Conservation (phyloP, 306 rosid species). For the Lagenaria siceraria region DNA sequence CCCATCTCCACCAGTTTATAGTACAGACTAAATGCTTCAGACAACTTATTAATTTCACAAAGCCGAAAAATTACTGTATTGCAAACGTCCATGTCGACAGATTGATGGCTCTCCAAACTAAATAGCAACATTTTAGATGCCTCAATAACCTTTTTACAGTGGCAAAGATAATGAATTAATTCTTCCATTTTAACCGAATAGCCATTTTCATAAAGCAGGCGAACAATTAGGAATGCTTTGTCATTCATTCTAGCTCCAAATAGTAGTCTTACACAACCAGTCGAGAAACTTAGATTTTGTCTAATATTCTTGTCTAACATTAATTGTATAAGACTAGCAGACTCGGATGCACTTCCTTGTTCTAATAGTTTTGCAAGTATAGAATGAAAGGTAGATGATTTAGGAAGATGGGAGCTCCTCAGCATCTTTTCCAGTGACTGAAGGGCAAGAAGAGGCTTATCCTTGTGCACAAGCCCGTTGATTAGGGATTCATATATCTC, state of each 20-base stretch:
- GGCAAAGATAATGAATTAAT: conserved; percentile 37
- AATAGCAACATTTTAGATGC: conserved; percentile 47
- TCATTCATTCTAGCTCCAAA: conserved; percentile 35
- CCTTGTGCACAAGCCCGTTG: conserved; percentile 49
- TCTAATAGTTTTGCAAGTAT: conserved; percentile 50
- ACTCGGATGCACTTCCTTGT: conserved; percentile 38
- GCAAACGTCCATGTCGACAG: conserved; percentile 24
- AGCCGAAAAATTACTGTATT: conserved; percentile 39
- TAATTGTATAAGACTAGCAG: conserved; percentile 37
- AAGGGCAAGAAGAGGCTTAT: conserved; percentile 60
- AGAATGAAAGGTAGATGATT: conserved; percentile 52
- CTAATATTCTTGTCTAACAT: conserved; percentile 61
- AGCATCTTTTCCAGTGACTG: conserved; percentile 68
- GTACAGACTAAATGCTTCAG: conserved; percentile 65
- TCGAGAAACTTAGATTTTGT: conserved; percentile 59
- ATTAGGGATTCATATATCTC: conserved; percentile 48
- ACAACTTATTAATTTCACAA: conserved; percentile 36
- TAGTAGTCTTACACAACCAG: conserved; percentile 44
- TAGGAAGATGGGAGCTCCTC: conserved; percentile 56
- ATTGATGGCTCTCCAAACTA: conserved; percentile 36
- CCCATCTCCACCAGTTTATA: conserved; percentile 52
- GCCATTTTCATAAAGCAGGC: conserved; percentile 52
- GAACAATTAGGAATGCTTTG: conserved; percentile 44
- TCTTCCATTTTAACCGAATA: conserved; percentile 48
- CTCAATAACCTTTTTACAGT: conserved; percentile 37